Base-by-base conservation (phyloP, 2,329 filamentous ascomycete genomes). In the Grosmannia penicillata region DNA sequence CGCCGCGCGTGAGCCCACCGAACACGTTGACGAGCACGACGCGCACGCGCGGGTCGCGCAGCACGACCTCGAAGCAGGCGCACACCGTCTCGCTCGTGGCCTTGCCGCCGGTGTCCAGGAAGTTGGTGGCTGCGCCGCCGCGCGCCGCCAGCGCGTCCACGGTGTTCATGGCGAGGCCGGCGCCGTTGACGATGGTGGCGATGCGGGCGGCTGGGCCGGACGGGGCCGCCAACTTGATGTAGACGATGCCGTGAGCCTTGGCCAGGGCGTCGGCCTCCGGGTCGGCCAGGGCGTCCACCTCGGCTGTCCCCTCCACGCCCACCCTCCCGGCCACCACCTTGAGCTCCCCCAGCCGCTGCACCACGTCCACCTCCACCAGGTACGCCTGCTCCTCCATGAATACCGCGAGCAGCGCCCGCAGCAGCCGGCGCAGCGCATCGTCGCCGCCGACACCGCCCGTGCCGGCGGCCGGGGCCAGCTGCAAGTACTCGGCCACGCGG, bases 141-240 rank as follows among this genome's bases (percentile, higher is more conserved):
- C 74, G 71, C 11, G 74, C 60, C 3, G 70, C 65, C 2, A 94
- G 71, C 0, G 82, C 80, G 54, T 94, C 86, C 43, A 87, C 76
- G 0, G 85, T 93, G 54, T 91, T 91, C 82, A 94, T 91, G 0
- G 85, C 85, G 2, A 94, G 69, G 0, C 86, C 86, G 0, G 87
- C 86, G 31, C 86, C 85, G 51, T 94, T 94, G 46, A 93, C 84
- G 45, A 93, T 64, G 1, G 82, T 93, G 27, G 84, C 86, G 38
- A 93, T 78, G 44, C 75, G 75, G 38, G 68, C 72, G 38, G 3
- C 66, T 64, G 3, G 56, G 47, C 26, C n/a, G 8, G 18, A 13
- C 7, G 15, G 4, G 3, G 23, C 64, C 2, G 56, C 48, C 41
- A 68, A 58, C 49, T 72, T 78, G 45, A 93, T 70, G 54, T 87